A percentile compares a stretch with the other conserved stretches of the same genome.
Evolutionary conservation across 495 filamentous ascomycete species (phyloP).

Genomic region (Daldinia decipiens): DNA sequence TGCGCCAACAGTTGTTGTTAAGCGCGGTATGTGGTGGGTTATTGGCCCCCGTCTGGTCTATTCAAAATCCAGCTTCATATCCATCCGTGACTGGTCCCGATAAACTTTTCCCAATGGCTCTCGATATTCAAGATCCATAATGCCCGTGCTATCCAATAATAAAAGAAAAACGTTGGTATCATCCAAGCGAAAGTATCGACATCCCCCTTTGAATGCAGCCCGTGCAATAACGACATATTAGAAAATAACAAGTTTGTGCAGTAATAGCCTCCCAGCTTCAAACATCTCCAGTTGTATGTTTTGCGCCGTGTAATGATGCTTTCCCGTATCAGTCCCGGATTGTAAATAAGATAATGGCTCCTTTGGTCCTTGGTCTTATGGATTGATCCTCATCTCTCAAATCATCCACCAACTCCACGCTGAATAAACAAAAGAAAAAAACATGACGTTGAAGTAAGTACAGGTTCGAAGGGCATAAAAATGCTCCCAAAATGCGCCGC

Average conservation of each 20-base stretch:
- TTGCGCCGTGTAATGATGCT: constrained; percentile 45
- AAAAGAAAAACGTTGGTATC: constrained; percentile 48
- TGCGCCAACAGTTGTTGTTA: constrained; percentile 36
- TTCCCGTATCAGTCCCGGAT: constrained; percentile 36
- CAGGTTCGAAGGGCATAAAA: constrained; percentile 34
- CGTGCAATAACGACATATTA: constrained; percentile 42
- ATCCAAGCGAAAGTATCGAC: constrained; percentile 50
- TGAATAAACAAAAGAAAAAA: constrained; percentile 46
- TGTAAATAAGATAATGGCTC: constrained; percentile 41
- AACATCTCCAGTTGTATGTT: constrained; percentile 42
- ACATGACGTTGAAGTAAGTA: constrained; percentile 45
- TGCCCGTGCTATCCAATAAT: constrained; percentile 35
- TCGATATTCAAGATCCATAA: constrained; percentile 30
- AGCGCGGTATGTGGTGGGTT: constrained; percentile 31
- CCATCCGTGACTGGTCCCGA: constrained; percentile 42
- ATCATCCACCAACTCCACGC: constrained; percentile 50
- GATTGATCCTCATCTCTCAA: constrained; percentile 42
- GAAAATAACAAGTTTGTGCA: constrained; percentile 40
- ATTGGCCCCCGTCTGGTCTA: constrained; percentile 43
- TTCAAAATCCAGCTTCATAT: constrained; percentile 37
- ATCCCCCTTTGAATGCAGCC: constrained; percentile 35
- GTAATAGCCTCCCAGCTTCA: constrained; percentile 40
- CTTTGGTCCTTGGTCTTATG: constrained; percentile 41
- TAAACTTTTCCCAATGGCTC: constrained; percentile 42
- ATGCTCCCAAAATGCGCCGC: constrained; percentile 5